Evolutionary conservation across 108 stramenopile species (phyloP), one percentile per base, ranked within the genome.

Genomic region (Conticribra weissflogii): DNA sequence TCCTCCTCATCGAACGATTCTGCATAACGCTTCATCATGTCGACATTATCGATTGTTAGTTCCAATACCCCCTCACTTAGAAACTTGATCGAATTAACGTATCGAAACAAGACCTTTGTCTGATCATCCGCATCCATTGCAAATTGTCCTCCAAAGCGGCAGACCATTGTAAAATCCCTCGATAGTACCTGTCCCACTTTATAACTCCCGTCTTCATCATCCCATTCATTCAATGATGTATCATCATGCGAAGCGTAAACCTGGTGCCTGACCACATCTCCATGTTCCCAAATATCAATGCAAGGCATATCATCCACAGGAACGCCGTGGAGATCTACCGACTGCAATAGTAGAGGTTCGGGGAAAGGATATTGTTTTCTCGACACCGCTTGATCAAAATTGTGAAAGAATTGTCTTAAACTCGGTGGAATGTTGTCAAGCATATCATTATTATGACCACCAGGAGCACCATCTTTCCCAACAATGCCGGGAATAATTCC

Each of bases 231-330:
- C 25, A 57, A 30, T 9, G 57, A 18, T 23, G 33, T 63, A 55
- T 66, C 57, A 49, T 76, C 74, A 48, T 78, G 63, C 0, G 83
- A 81, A 8, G 76, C 78, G 68, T 82, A 78, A 16, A 79, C 47
- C 28, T 66, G 79, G 47, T 58, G 72, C 52, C 66, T 66, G 36
- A 63, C 18, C 5, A 76, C 63, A 68, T 83, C 83, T 7, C 62
- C 64, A 63, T 76, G 83, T 54, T 89, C 86, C 86, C 89, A 97
- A 54, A 97, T 86, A 74, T 97, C 93, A 12, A 97, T 52, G 62
- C 88, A 88, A 0, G 96, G 96, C 62, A 91, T 78, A 51, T 94
- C 94, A 64, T 94, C 96, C 36, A 97, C 88, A 0, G 96, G 96
- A 7, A 97, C 77, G n/a, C 94, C 94, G 58, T 90, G 86, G n/a